Evolutionary conservation across 2,329 filamentous ascomycete species (phyloP).

Genomic region (Gaeumannomyces sp.): DNA sequence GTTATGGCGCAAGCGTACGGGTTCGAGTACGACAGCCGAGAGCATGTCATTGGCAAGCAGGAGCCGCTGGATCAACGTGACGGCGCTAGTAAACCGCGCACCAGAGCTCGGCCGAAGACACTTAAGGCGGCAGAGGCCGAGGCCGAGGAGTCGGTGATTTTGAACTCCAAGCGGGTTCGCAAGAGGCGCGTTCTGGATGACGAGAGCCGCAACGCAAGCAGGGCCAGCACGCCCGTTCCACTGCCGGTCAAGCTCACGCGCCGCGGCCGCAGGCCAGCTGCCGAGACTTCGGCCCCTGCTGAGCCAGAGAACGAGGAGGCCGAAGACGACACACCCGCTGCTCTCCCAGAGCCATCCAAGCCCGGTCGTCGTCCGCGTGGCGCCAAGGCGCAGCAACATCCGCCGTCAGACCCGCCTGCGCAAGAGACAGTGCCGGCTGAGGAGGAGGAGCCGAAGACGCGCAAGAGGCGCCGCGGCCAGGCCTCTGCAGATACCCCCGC

Average conservation of each 20-base stretch:
- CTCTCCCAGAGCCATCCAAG: not conserved
- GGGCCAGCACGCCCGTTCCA: slow-evolving; percentile 42
- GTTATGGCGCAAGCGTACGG: slow-evolving; percentile 54
- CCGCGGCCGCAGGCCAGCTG: slow-evolving; percentile 10
- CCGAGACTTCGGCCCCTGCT: not conserved
- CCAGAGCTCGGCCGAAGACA: slow-evolving; percentile 52
- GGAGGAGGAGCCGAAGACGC: slow-evolving; percentile 4
- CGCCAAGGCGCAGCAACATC: not conserved
- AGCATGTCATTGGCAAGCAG: slow-evolving; percentile 51
- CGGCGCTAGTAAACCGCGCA: slow-evolving; percentile 41
- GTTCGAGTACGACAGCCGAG: slow-evolving; percentile 55
- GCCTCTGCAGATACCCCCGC: not conserved
- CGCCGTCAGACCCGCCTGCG: not conserved
- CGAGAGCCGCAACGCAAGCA: slow-evolving; percentile 43
- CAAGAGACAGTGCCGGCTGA: slow-evolving; percentile 2
- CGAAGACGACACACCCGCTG: slow-evolving; percentile 2
- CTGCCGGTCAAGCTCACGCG: slow-evolving; percentile 23
- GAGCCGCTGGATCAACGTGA: slow-evolving; percentile 52
- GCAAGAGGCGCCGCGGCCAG: slow-evolving; percentile 8
- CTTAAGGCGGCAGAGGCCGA: slow-evolving; percentile 50
- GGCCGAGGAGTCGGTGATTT: slow-evolving; percentile 33
- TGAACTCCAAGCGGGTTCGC: slow-evolving; percentile 47
- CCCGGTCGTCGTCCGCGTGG: slow-evolving; percentile 4
- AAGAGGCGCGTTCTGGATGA: slow-evolving; percentile 48
- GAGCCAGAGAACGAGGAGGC: slow-evolving; percentile 3